Evolutionary conservation across 768 basidiomycete species (phyloP).

Genomic region (Lanmaoa pseudosensibilis): DNA sequence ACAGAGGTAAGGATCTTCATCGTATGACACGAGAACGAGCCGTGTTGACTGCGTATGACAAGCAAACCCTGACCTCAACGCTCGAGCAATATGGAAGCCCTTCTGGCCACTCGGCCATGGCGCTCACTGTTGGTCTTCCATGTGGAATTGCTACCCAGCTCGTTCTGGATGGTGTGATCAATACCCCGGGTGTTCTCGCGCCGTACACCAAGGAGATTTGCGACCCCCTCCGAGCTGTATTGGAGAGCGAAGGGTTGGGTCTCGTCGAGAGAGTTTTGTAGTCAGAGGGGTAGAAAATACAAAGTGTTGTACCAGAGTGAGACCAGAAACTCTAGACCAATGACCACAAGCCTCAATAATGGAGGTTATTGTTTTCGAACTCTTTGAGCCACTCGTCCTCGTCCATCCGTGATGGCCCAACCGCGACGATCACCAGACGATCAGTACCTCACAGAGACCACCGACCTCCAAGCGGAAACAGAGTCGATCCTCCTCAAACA

Average conservation of each 20-base stretch:
- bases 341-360: not conserved
- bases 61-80: slow-evolving; percentile 89
- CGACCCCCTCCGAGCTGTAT: slow-evolving; percentile 61
- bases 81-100: slow-evolving; percentile 86
- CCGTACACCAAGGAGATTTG: slow-evolving; percentile 88
- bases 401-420: slow-evolving; percentile 18
- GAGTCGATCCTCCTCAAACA: slow-evolving; percentile 64
- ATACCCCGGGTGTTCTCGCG: slow-evolving; percentile 73
- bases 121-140: slow-evolving; percentile 85
- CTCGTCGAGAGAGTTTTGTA: slow-evolving; percentile 69
- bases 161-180: slow-evolving; percentile 83
- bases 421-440: slow-evolving; percentile 50
- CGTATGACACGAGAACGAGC: not conserved
- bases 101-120: slow-evolving; percentile 86
- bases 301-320: not conserved
- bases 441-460: slow-evolving; percentile 62
- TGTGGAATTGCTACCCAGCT: slow-evolving; percentile 93
- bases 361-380: not conserved
- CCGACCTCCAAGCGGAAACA: slow-evolving; percentile 59
- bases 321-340: not conserved
- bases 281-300: slow-evolving; percentile 8
- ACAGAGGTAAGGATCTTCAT: slow-evolving; percentile 45
- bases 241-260: slow-evolving; percentile 77
- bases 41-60: slow-evolving; percentile 3
- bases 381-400: not conserved